Evolutionary conservation across 2,329 filamentous ascomycete species (phyloP).

Genomic region (Phialemonium atrogriseum): DNA sequence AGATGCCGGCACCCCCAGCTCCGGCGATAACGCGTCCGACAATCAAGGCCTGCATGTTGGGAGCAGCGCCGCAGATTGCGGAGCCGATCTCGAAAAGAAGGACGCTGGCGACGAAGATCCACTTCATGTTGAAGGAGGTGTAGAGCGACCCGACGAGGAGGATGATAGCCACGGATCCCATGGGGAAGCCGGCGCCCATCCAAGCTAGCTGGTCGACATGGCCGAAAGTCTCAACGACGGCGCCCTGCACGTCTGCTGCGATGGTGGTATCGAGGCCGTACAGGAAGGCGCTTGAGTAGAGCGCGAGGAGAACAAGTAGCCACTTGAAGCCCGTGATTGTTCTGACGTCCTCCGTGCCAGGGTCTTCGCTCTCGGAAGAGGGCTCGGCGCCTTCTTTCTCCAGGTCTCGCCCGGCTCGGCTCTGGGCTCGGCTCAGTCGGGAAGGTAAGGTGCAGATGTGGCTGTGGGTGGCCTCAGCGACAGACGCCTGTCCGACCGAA

Average conservation of each 20-base stretch:
- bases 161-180: conserved; percentile 17
- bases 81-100: conserved; percentile 22
- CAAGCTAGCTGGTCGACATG: conserved; percentile 29
- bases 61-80: no score
- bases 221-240: conserved; percentile 26
- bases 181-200: conserved; percentile 27
- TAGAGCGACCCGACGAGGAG: no score
- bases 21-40: conserved; percentile 22
- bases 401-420: no score
- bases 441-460: no score
- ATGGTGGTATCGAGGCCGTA: conserved; percentile 33
- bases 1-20: conserved; percentile 20
- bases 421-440: no score
- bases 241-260: conserved; percentile 32
- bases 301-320: conserved; percentile 15
- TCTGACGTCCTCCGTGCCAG: no score
- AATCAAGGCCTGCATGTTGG: conserved; percentile 18
- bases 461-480: no score
- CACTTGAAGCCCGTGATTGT: no score
- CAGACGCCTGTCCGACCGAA: no score
- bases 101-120: conserved; percentile 13
- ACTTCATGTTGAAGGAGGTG: conserved; percentile 10
- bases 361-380: no score
- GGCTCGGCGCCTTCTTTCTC: no score
- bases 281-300: conserved; percentile 20